These are phyloP conservation scores for Pichia phayaonensis DNA, from an alignment of 805 yeast genomes.

Conservation along the genomic window DNA sequence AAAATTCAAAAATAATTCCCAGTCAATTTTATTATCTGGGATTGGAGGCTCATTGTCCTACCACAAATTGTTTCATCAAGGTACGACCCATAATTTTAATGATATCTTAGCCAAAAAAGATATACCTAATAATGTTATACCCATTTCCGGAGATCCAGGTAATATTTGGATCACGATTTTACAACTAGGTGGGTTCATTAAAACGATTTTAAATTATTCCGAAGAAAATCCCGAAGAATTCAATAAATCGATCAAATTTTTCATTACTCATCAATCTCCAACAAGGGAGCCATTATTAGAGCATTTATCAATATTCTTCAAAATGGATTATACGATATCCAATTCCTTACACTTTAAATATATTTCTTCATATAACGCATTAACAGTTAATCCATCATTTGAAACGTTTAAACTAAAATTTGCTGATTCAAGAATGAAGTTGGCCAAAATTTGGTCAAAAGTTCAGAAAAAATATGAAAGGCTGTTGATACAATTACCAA, in stretches of 20 bases:
- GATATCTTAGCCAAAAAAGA: constrained; percentile 23
- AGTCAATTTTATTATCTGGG: constrained; percentile 52
- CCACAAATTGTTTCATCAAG: constrained; percentile 62
- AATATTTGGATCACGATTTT: constrained; percentile 67
- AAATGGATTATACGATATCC: constrained; percentile 67
- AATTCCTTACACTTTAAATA: constrained; percentile 66
- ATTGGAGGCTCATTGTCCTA: constrained; percentile 65
- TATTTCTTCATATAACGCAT: constrained; percentile 62
- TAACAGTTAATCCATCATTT: constrained; percentile 53
- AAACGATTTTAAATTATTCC: constrained; percentile 35
- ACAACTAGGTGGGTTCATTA: constrained; percentile 60
- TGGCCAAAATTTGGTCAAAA: constrained; percentile 57
- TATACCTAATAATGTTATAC: constrained; percentile 25
- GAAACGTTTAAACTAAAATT: constrained; percentile 59
- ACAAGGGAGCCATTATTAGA: constrained; percentile 61
- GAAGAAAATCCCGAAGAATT: constrained; percentile 25
- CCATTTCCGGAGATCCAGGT: constrained; percentile 57
- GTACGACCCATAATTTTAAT: constrained; percentile 34
- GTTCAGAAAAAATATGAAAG: constrained; percentile 45
- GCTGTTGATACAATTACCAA: constrained; percentile 32
- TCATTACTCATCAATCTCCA: constrained; percentile 65
- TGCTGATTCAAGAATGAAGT: constrained; percentile 50
- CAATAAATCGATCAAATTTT: constrained; percentile 44
- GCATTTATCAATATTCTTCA: constrained; percentile 56
- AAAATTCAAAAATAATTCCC: constrained; percentile 31